Evolutionary conservation across 257 asterid genomes (phyloP).

Genomic region (Solanum habrochaites): DNA sequence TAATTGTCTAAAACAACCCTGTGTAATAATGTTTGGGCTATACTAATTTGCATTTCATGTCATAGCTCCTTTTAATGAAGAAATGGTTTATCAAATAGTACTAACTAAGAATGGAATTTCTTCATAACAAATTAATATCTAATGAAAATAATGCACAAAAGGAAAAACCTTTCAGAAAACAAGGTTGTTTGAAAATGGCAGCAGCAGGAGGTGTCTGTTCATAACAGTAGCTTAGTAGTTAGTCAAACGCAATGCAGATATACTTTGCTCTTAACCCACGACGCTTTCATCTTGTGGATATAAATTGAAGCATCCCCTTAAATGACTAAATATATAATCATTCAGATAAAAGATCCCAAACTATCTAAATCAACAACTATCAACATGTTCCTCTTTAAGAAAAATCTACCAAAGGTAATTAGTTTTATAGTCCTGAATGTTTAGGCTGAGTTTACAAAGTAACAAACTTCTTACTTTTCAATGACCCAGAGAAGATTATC

Average conservation of each 20-base stretch:
- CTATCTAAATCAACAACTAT: background rate
- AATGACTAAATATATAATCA: background rate
- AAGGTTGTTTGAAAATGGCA: background rate
- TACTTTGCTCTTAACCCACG: background rate
- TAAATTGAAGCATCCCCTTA: background rate
- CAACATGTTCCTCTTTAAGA: background rate
- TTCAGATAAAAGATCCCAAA: background rate
- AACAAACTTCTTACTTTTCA: background rate
- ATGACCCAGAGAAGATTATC: background rate
- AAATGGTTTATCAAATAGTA: background rate
- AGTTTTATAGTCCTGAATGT: background rate
- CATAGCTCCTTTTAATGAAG: background rate
- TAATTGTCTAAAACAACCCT: background rate
- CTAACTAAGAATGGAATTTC: background rate
- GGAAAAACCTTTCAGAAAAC: background rate
- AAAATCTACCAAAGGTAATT: background rate
- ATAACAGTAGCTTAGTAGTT: background rate
- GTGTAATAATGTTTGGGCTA: background rate
- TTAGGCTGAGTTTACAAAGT: background rate
- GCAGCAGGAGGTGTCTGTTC: background rate
- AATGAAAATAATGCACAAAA: background rate
- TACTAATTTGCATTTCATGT: background rate
- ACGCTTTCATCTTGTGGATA: background rate
- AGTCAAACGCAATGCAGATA: background rate
- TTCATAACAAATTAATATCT: background rate